Base-by-base conservation (phyloP, 345 rosid species). In the Acer campestre region DNA sequence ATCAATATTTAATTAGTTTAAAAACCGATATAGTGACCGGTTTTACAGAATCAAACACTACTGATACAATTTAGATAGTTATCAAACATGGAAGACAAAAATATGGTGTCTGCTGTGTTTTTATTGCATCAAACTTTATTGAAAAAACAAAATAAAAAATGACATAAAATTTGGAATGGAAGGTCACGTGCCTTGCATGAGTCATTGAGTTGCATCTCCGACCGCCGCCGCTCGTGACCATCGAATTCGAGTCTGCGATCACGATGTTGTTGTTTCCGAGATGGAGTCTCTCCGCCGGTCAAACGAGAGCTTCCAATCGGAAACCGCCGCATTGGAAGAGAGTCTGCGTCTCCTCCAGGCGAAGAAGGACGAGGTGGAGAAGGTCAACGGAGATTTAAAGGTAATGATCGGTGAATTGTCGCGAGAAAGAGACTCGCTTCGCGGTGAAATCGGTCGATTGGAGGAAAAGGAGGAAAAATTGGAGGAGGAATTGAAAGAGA, bases 341-440 rank as follows among this genome's bases (percentile, higher is more conserved):
- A 77, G 71, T 61, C 76, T 75, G 42, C 6, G 38, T 42, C 61
- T 59, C 46, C 73, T 78, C 67, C 83, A 75, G 81, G 74, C 46
- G 61, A 81, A 86, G 78, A 88, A 89, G 71, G 91, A 82, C 12
- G 93, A 90, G 6, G 85, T 84, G 7, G 73, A 55, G 68, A 51
- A 38, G 20, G 74, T 61, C 6, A 78, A 76, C 46, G 55, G 67
- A 7, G 76, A 77, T 44, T 75, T 89, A 71, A 74, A 80, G 20
- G 77, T 61, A 42, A 64, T 14, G 35, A 67, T 85, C 12, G 67
- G 61, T 20, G 87, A 82, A n/a, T 16, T 88, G 31, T 82, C 83
- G 1, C 46, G 40, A 55, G 89, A 89, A 72, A 87, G 88, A 20
- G 91, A 90, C 80, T 71, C 61, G 68, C 84, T 87, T 62, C 80